Evolutionary conservation across 345 rosid species (phyloP).

Genomic region (Durio zibethinus): DNA sequence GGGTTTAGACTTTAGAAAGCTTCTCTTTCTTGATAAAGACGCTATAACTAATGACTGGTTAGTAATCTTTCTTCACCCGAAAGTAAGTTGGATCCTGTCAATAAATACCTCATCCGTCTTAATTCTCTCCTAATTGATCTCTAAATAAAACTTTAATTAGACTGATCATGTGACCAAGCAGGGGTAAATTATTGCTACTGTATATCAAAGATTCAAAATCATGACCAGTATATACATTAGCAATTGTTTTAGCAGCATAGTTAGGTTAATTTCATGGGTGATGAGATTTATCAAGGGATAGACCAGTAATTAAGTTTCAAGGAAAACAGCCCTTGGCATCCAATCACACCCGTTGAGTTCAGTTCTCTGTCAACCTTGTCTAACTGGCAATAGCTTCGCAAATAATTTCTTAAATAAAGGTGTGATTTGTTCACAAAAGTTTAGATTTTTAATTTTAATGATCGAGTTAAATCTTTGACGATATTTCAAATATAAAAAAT

Average conservation of each 20-base stretch:
- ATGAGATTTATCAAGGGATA: background rate
- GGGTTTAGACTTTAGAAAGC: slow-evolving; percentile 13
- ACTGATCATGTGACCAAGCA: background rate
- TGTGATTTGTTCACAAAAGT: no score
- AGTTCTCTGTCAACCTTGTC: background rate
- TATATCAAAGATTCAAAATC: background rate
- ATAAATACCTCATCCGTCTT: background rate
- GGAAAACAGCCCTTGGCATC: background rate
- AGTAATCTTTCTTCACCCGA: background rate
- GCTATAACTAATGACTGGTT: background rate
- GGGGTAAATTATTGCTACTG: background rate
- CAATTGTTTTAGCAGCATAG: no score
- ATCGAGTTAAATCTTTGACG: no score
- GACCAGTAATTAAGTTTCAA: background rate
- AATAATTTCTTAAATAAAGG: background rate
- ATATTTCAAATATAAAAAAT: no score
- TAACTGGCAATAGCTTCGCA: background rate
- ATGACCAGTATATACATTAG: background rate
- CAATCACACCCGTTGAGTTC: background rate
- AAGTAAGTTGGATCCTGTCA: background rate
- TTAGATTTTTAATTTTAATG: no score
- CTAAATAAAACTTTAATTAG: background rate
- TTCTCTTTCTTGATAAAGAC: slow-evolving; percentile 15
- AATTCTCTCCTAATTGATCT: background rate
- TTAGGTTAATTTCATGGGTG: background rate